Base-by-base conservation (phyloP, 352 stramenopile genomes). In the Aphanomyces euteiches region DNA sequence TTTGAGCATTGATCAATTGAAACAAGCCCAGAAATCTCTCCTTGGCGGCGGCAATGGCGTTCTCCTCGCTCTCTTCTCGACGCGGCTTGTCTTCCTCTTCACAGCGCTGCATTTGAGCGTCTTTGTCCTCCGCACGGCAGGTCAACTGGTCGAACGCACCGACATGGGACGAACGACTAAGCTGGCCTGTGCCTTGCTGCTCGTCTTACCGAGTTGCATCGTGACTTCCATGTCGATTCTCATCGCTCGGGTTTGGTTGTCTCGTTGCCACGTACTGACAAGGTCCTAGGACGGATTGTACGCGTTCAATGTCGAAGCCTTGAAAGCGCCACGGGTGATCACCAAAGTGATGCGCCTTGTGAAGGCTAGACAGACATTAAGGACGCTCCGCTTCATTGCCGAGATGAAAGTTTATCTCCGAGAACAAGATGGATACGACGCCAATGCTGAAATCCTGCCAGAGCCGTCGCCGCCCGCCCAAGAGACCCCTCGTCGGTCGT, bases 341-440 rank as follows among this genome's bases (percentile, higher is more conserved):
- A 74, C 77, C 7, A 84, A 87, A 70, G 82, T 92, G 38, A 83
- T 85, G 61, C 82, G 84, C 3, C 74, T 85, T 13, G 54, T 90
- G 8, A 84, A 83, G 41, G 84, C 82, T n/a, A 77, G 81, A 21
- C 82, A 88, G 57, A 92, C 84, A 38, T 72, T 92, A 41, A 80
- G 84, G 28, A 92, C 81, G 5, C 75, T 92, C n/a, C 84, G 82
- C 2, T 92, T 90, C 38, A 74, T 92, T 3, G 84, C 84, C 7
- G 84, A 92, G 68, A 89, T 90, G 81, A 92, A 92, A 73, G 81
- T 92, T 34, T 88, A 92, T 56, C 71, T 92, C 28, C 75, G 71
- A 6, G 84, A 90, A 37, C 70, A 64, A 37, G 37, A 57, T 28
- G 47, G 40, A 60, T 50, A 60, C 34, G 21, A 56, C 54, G 12